phyloP scores from a whole-genome alignment of 2,329 filamentous ascomycete species.

The Alternaria sp. region DNA sequence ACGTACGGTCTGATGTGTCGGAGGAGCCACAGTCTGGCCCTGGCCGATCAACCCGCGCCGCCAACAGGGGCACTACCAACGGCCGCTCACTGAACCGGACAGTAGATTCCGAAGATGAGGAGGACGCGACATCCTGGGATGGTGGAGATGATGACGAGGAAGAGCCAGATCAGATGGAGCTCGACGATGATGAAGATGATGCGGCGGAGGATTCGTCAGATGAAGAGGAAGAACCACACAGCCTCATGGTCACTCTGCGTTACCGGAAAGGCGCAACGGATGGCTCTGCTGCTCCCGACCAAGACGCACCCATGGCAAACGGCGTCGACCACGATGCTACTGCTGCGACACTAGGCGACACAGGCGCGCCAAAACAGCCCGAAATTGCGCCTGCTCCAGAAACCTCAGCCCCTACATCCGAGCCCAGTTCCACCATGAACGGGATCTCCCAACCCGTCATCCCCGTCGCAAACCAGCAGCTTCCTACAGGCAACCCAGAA shows the following conservation, averaged over 20 bases:
- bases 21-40: conserved; percentile 52
- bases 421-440: conserved; percentile 4
- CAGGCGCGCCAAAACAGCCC: conserved; percentile 6
- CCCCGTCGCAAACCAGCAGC: conserved; percentile 4
- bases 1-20: conserved; percentile 54
- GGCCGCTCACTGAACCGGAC: conserved; percentile 34
- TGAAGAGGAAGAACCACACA: conserved; percentile 53
- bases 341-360: background rate
- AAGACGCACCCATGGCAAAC: conserved; percentile 2
- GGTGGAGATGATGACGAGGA: conserved; percentile 78
- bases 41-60: conserved; percentile 53
- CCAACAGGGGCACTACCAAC: conserved; percentile 24
- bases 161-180: conserved; percentile 70
- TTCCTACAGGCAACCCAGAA: conserved; percentile 1
- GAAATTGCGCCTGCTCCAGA: conserved; percentile 1
- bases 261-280: conserved; percentile 31
- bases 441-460: conserved; percentile 6
- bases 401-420: background rate
- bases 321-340: background rate
- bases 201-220: conserved; percentile 39
- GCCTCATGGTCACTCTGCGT: conserved; percentile 75
- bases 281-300: background rate
- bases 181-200: conserved; percentile 64
- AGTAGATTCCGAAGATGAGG: conserved; percentile 70
- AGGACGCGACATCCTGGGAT: conserved; percentile 69